These are phyloP conservation scores for Syzygium grande DNA, from an alignment of 345 rosid species.

Conservation along the genomic window DNA sequence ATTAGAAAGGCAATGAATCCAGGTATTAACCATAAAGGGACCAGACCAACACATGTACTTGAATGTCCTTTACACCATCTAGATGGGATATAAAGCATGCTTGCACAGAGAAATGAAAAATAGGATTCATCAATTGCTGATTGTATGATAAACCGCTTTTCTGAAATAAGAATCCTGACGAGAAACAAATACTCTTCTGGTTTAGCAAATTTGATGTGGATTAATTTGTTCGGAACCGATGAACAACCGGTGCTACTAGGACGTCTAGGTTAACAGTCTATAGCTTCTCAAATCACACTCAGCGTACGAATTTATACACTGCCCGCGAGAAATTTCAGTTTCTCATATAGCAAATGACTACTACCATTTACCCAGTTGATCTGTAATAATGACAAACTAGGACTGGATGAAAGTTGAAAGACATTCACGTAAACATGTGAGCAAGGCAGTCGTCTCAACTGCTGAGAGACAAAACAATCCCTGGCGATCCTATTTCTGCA, in stretches of 20 bases:
- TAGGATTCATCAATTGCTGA: neutral
- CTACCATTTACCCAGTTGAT: neutral
- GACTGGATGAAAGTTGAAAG: neutral
- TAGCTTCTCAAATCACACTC: neutral
- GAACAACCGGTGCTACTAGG: neutral
- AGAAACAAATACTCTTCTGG: neutral
- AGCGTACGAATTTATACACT: fast-evolving
- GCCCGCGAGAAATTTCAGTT: neutral
- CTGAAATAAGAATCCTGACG: neutral
- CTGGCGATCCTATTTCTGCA: neutral
- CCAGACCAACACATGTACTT: neutral
- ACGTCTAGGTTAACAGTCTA: neutral
- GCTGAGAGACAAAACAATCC: neutral
- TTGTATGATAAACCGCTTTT: neutral
- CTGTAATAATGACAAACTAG: neutral
- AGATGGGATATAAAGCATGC: neutral
- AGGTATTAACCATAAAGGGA: neutral
- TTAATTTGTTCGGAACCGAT: neutral
- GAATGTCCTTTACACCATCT: neutral
- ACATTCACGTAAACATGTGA: neutral
- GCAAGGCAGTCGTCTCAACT: neutral
- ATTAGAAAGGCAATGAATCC: neutral
- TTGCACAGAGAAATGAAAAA: fast-evolving
- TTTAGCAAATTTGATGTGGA: neutral
- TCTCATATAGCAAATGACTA: neutral